Evolutionary conservation across 768 basidiomycete genomes (phyloP).

Genomic region (Daedalea quercina): DNA sequence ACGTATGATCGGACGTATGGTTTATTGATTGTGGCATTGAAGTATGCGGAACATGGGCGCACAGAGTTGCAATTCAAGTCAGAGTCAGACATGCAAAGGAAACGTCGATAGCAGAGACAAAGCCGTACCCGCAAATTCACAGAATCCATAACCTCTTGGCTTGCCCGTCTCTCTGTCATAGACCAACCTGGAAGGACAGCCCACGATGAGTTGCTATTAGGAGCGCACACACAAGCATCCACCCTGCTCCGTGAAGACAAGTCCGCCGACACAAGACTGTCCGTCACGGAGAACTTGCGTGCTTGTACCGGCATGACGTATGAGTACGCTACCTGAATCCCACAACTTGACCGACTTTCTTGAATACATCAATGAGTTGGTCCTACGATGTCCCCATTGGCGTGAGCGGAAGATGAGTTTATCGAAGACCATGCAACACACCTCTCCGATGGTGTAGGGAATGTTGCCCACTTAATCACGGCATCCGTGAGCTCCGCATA

Average conservation of each 20-base stretch:
- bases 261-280: background rate
- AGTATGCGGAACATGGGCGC: background rate
- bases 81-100: background rate
- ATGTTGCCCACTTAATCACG: slow-evolving; percentile 69
- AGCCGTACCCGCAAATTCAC: slow-evolving; percentile 80
- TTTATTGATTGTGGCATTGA: too few species aligned
- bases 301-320: background rate
- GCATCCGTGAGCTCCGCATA: background rate
- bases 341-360: slow-evolving; percentile 80
- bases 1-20: too few species aligned
- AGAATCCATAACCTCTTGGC: slow-evolving; percentile 90
- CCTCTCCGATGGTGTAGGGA: slow-evolving; percentile 85
- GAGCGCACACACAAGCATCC: background rate
- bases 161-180: slow-evolving; percentile 93
- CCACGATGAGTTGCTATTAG: background rate
- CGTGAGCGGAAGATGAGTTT: background rate
- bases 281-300: background rate
- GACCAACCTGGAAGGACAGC: slow-evolving; percentile 49
- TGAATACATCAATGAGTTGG: slow-evolving; percentile 83
- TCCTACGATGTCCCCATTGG: slow-evolving; percentile 37
- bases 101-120: slow-evolving; percentile 12
- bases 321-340: slow-evolving; percentile 61
- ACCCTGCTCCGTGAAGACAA: background rate
- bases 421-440: slow-evolving; percentile 17
- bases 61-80: background rate